Evolutionary conservation across 768 basidiomycete species (phyloP).

Genomic region (Erythrobasidium yunnanense): DNA sequence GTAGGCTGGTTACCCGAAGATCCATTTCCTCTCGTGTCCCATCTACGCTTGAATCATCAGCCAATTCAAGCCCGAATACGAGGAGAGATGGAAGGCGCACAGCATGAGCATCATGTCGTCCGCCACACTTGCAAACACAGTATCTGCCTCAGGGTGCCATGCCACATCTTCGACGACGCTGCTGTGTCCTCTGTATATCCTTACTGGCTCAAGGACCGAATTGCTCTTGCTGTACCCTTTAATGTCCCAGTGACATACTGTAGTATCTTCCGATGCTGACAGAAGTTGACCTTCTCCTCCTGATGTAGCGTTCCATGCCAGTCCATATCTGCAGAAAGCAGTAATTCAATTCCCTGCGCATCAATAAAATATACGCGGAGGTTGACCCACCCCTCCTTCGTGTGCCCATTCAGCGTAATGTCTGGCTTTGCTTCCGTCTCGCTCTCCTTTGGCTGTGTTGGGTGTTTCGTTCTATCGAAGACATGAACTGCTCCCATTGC

Average conservation of each 20-base stretch:
- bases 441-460: slow-evolving; percentile 76
- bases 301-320: slow-evolving; percentile 72
- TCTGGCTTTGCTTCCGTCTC: slow-evolving; percentile 72
- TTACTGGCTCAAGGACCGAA: slow-evolving; percentile 68
- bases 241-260: slow-evolving; percentile 92
- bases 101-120: slow-evolving; percentile 90
- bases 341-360: too few species aligned
- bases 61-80: neutral
- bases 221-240: slow-evolving; percentile 72
- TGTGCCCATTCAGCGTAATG: slow-evolving; percentile 79
- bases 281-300: slow-evolving; percentile 67
- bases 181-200: slow-evolving; percentile 73
- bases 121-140: slow-evolving; percentile 84
- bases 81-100: slow-evolving; percentile 48
- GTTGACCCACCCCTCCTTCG: slow-evolving; percentile 84
- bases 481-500: slow-evolving; percentile 78
- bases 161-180: slow-evolving; percentile 97
- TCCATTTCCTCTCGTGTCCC: slow-evolving; percentile 67
- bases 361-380: too few species aligned
- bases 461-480: slow-evolving; percentile 96
- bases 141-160: slow-evolving; percentile 75
- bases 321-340: slow-evolving; percentile 58
- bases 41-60: slow-evolving; percentile 48
- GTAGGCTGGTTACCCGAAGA: slow-evolving; percentile 50
- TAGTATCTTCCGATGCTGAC: slow-evolving; percentile 89